Percentiles rank a stretch among this genome's conserved stretches.
These are phyloP conservation scores for Bryoerythrophyllum caledonicum DNA, from an alignment of 225 moss, liverwort and hornwort species.

Conservation along the genomic window DNA sequence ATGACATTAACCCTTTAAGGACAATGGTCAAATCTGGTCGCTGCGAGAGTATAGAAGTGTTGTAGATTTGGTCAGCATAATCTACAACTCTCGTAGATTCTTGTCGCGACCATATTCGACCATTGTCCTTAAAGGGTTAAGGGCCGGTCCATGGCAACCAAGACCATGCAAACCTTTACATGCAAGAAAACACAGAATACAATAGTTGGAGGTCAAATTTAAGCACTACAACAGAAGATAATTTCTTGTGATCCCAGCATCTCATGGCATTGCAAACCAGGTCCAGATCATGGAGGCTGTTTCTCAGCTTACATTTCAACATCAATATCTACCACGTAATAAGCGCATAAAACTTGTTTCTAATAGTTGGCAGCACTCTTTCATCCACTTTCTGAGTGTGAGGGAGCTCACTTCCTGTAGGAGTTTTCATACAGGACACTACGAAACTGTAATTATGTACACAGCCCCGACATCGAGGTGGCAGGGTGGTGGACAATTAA, in stretches of 20 bases:
- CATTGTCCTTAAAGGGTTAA: too few relatives aligned
- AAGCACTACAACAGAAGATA: neutral
- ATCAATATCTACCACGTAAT: slow-evolving; percentile 14
- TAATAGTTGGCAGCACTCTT: neutral
- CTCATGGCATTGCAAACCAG: slow-evolving; percentile 20
- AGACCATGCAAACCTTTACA: too few relatives aligned
- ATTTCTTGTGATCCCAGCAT: neutral
- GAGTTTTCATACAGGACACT: slow-evolving; percentile 25
- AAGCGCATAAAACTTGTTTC: slow-evolving; percentile 8
- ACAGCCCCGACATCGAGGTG: slow-evolving; percentile 4
- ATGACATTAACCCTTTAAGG: too few relatives aligned
- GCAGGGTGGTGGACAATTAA: slow-evolving; percentile 12
- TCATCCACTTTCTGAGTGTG: neutral
- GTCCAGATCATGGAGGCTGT: neutral
- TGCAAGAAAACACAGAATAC: too few relatives aligned
- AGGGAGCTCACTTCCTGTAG: slow-evolving; percentile 11
- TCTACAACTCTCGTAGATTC: too few relatives aligned
- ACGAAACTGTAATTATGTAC: slow-evolving; percentile 47
- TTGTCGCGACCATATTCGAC: too few relatives aligned
- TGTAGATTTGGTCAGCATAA: too few relatives aligned
- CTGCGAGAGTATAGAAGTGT: too few relatives aligned
- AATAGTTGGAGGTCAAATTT: too few relatives aligned
- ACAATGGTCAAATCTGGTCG: too few relatives aligned
- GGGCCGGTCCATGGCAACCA: too few relatives aligned
- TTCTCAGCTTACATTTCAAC: slow-evolving; percentile 15